phyloP scores from a whole-genome alignment of 768 basidiomycete genomes.

The Suillus weaverae region DNA sequence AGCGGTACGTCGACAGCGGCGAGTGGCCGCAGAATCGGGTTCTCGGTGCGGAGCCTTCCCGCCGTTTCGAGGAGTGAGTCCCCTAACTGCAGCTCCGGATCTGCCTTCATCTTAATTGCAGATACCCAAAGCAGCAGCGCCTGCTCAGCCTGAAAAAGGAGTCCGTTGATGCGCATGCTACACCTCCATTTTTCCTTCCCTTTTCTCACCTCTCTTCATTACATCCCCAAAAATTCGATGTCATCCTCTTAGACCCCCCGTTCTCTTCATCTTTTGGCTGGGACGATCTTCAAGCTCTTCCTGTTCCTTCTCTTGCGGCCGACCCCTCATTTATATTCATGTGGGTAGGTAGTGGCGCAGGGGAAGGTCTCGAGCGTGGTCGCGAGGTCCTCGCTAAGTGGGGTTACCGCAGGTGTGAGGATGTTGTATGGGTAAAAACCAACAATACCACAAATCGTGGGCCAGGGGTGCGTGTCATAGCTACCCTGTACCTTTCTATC shows the following conservation, averaged over 20 bases:
- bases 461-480: constrained; percentile 62
- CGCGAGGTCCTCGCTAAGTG: constrained; percentile 88
- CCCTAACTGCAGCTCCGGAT: background rate
- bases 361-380: constrained; percentile 89
- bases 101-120: constrained; percentile 31
- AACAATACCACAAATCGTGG: constrained; percentile 72
- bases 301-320: constrained; percentile 77
- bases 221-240: constrained; percentile 79
- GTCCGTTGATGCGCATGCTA: constrained; percentile 67
- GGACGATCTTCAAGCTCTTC: constrained; percentile 80
- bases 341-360: constrained; percentile 92
- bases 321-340: constrained; percentile 94
- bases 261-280: constrained; percentile 85
- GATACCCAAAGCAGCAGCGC: constrained; percentile 93
- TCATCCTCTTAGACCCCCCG: constrained; percentile 88
- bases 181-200: constrained; percentile 73
- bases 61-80: constrained; percentile 90
- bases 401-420: constrained; percentile 95
- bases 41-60: constrained; percentile 82
- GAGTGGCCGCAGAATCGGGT: constrained; percentile 96
- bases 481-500: background rate
- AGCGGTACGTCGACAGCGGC: constrained; percentile 86
- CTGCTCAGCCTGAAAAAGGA: constrained; percentile 81
- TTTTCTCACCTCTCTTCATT: constrained; percentile 55
- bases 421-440: constrained; percentile 98